Conservation (phyloP, 2,329 filamentous ascomycete genomes). For the Ambrosiella cleistominuta region DNA sequence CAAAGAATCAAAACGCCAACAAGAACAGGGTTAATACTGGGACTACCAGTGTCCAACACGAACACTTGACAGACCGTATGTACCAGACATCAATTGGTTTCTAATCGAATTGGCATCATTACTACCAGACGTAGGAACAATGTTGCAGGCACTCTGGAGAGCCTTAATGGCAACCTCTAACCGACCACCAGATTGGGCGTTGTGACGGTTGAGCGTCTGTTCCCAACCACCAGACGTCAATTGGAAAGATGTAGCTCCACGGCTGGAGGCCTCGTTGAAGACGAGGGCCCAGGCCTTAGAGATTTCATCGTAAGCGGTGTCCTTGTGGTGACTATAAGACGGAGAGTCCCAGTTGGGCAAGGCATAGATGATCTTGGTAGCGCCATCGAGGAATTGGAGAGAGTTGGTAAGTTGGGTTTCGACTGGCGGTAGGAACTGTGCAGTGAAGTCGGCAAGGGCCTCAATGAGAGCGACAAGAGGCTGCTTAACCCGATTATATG, state of each 20-base stretch:
- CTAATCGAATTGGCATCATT: conserved; percentile 38
- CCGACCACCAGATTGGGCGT: conserved; percentile 67
- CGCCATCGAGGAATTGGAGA: conserved; percentile 73
- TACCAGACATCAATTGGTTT: conserved; percentile 43
- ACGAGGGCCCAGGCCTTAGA: conserved; percentile 84
- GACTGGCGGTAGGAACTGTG: conserved; percentile 83
- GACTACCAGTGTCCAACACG: conserved; percentile 43
- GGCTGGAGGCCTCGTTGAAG: conserved; percentile 77
- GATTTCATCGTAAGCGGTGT: conserved; percentile 92
- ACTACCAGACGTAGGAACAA: conserved; percentile 25
- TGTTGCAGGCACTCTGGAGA: conserved; percentile 56
- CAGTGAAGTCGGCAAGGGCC: conserved; percentile 82
- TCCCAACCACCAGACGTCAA: conserved; percentile 88
- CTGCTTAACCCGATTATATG: conserved; percentile 81
- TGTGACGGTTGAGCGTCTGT: conserved; percentile 69
- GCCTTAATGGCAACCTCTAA: conserved; percentile 65
- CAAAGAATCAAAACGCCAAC: neutral
- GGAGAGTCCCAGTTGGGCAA: conserved; percentile 83
- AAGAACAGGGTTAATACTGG: neutral
- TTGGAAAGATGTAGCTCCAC: conserved; percentile 65
- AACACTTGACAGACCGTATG: conserved; percentile 38
- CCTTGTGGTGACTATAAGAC: conserved; percentile 79
- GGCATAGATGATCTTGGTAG: conserved; percentile 75
- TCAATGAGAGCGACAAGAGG: conserved; percentile 67
- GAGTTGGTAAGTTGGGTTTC: conserved; percentile 72